Evolutionary conservation across 495 filamentous ascomycete species (phyloP), one percentile per base, ranked within the genome.

Genomic region (Aspergillus asperescens): DNA sequence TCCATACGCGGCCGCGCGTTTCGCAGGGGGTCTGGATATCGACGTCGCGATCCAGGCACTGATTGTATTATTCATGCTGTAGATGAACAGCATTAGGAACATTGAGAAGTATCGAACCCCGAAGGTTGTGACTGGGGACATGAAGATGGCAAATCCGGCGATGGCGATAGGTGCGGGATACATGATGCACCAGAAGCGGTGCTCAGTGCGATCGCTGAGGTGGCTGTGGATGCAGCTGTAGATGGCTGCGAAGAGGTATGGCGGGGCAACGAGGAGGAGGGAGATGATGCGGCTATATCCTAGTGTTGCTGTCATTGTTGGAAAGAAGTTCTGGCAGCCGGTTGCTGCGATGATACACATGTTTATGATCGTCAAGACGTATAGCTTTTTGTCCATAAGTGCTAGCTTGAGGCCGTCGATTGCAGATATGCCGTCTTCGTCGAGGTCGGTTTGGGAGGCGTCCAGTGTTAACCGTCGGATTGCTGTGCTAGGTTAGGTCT

Each of bases 251-350:
- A 77, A 74, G 9, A 76, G 47, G 58, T 74, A 77, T 6, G 69
- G 70, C 5, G 72, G 74, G 1, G 73, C 70, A 9, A 69, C 69
- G 13, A 77, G 65, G 5, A 77, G 55, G 2, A 75, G 60, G 1
- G 68, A 69, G 25, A 68, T 56, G 43, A 60, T 64, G 1, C 63
- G 43, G 48, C 49, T 62, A 47, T 65, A 70, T 24, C 69, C 70
- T 12, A 76, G 59, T 2, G 70, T 72, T 32, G 55, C 50, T 1
- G 70, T 69, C 16, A 76, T 58, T 4, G 70, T 72, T 0, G 70
- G 73, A 62, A 75, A 77, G 57, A 73, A 74, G 57, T 71, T 72
- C 45, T 70, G 67, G 53, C 72, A 72, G 8, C 67, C 67, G 8
- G 67, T 64, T 1, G 70, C 58, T 13, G 63, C 70, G 19, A 61